These are phyloP conservation scores for Microbotryum scabiosae DNA, from an alignment of 1,284 basidiomycete genomes.

Conservation along the genomic window DNA sequence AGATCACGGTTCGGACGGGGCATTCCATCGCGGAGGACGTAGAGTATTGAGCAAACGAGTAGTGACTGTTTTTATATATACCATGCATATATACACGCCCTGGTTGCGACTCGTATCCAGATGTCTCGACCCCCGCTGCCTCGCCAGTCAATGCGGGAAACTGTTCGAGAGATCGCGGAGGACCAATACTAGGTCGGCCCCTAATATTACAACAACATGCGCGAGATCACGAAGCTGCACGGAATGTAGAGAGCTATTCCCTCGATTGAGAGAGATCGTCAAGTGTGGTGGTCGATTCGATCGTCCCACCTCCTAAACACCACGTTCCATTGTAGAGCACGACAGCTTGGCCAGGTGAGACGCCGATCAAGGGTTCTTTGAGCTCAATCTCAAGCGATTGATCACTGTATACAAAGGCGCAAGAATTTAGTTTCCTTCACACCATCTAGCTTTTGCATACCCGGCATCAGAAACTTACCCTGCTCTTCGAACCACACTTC, in stretches of 20 bases:
- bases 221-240: too few species aligned
- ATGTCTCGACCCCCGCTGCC: neutral
- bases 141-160: neutral
- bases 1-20: slow-evolving; percentile 13
- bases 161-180: too few species aligned
- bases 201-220: too few species aligned
- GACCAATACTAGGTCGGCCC: too few species aligned
- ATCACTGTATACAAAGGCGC: neutral
- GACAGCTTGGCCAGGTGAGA: slow-evolving; percentile 31
- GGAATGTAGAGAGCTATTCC: neutral
- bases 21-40: slow-evolving; percentile 5
- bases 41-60: neutral
- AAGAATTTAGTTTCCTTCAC: too few species aligned
- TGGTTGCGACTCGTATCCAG: neutral
- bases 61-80: neutral
- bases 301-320: slow-evolving; percentile 33
- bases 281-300: slow-evolving; percentile 15
- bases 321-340: slow-evolving; percentile 17
- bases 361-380: slow-evolving; percentile 8
- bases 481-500: slow-evolving; percentile 36
- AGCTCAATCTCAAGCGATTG: slow-evolving; percentile 6
- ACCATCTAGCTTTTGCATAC: too few species aligned
- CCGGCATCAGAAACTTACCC: slow-evolving; percentile 37
- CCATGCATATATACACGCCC: neutral
- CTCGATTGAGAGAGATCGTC: slow-evolving; percentile 7